A percentile compares a stretch with the other conserved stretches of the same genome.
Conservation (phyloP, 306 rosid genomes). For the Sophora flavescens region DNA sequence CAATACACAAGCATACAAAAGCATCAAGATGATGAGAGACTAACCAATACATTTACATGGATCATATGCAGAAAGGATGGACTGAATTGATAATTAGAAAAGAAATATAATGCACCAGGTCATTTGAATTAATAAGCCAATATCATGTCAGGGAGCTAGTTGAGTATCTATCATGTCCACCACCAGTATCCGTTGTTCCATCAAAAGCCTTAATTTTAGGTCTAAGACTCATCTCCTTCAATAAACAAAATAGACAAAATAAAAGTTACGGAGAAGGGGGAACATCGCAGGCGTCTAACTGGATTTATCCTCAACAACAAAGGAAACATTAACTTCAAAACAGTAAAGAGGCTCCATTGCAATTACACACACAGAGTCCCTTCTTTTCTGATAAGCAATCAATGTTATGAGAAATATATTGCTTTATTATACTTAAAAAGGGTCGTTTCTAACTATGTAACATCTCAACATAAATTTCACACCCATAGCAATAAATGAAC, state of each 20-base stretch:
- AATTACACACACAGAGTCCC: neutral
- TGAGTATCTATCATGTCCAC: neutral
- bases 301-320: neutral
- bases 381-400: neutral
- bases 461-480: constrained; percentile 8
- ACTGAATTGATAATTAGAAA: neutral
- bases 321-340: constrained; percentile 13
- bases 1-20: neutral
- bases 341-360: constrained; percentile 11
- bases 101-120: neutral
- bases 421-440: neutral
- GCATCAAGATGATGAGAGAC: neutral
- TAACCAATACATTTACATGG: neutral
- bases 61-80: neutral
- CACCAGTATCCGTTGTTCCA: neutral
- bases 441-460: neutral
- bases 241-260: neutral
- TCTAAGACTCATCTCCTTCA: neutral
- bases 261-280: neutral
- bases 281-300: neutral
- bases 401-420: neutral
- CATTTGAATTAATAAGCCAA: neutral
- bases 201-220: neutral
- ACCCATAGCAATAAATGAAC: constrained; percentile 5
- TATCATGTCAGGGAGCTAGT: neutral